phyloP scores from a whole-genome alignment of 2,329 filamentous ascomycete genomes.

The Apiospora arundinis region DNA sequence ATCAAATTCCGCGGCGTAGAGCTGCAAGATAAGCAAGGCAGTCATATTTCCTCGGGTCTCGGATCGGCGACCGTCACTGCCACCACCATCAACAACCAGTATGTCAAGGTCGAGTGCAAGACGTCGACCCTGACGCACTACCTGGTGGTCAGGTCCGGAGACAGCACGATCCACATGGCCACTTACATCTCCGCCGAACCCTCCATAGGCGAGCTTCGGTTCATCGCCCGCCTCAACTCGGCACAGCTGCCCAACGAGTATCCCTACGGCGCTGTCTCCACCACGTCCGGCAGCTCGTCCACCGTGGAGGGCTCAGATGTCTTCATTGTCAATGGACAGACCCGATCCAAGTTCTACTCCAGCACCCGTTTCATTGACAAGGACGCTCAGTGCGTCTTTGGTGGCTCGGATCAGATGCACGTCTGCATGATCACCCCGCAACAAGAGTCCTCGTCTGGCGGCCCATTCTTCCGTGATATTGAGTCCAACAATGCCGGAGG shows the following conservation, averaged over 20 bases:
- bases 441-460: conserved; percentile 67
- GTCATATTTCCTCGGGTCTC: conserved; percentile 65
- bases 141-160: conserved; percentile 65
- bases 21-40: conserved; percentile 57
- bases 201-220: conserved; percentile 65
- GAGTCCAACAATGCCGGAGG: conserved; percentile 67
- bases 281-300: conserved; percentile 56
- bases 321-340: conserved; percentile 66
- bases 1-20: conserved; percentile 65
- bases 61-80: conserved; percentile 63
- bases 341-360: conserved; percentile 74
- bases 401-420: conserved; percentile 53
- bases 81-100: conserved; percentile 43
- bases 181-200: conserved; percentile 67
- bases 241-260: conserved; percentile 57
- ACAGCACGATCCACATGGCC: conserved; percentile 65
- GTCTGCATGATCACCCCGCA: conserved; percentile 66
- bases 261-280: conserved; percentile 61
- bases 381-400: conserved; percentile 65
- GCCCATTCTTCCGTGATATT: conserved; percentile 71
- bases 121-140: conserved; percentile 69
- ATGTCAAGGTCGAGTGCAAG: conserved; percentile 67
- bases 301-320: conserved; percentile 65
- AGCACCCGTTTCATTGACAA: conserved; percentile 75
- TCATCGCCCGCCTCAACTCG: conserved; percentile 65